Base-by-base conservation (phyloP, 2,329 filamentous ascomycete species). In the Atkinsonella hypoxylon region DNA sequence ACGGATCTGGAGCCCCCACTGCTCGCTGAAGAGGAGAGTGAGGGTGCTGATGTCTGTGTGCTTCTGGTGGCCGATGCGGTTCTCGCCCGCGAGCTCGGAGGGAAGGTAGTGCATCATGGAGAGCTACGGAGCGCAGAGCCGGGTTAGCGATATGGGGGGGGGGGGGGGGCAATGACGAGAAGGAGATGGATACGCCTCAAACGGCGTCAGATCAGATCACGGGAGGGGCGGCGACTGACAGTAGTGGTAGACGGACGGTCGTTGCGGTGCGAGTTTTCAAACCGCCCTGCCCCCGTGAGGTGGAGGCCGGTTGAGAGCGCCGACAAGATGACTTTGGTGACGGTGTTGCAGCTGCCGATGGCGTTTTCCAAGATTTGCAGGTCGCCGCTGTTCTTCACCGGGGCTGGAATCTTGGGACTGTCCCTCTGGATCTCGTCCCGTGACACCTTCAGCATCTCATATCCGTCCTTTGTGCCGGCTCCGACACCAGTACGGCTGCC, bases 1-100 rank as follows among this genome's bases (percentile, higher is more conserved):
- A 3, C 72, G 72, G 54, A 79, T 70, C 62, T 81, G 77, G 31
- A 81, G 70, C 7, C 77, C 77, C 73, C 74, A 77, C 63, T 78
- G 70, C 62, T 76, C 70, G 58, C 66, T 70, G 68, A 79, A 79
- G 41, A 80, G 69, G 45, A 79, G 63, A 7, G 76, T 78, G 39
- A 79, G 64, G 17, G 72, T 72, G 59, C 73, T 72, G 62, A 79
- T 73, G 64, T 79, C 76, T 22, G 76, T 79, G 65, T 79, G 76
- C 64, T 76, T 77, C 64, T 76, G 71, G 64, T 78, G 74, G 22
- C 74, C 74, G 56, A 76, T 68, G 58, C 70, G 68, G 55, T 67
- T 64, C 54, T 69, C 64, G 48, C 59, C 63, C 15, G 65, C 57
- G 36, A 69, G 66, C 51, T 74, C 69, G 18, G 65, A 66, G 18